These are phyloP conservation scores for Chaetomium fimeti DNA, from an alignment of 495 filamentous ascomycete species.

Conservation along the genomic window DNA sequence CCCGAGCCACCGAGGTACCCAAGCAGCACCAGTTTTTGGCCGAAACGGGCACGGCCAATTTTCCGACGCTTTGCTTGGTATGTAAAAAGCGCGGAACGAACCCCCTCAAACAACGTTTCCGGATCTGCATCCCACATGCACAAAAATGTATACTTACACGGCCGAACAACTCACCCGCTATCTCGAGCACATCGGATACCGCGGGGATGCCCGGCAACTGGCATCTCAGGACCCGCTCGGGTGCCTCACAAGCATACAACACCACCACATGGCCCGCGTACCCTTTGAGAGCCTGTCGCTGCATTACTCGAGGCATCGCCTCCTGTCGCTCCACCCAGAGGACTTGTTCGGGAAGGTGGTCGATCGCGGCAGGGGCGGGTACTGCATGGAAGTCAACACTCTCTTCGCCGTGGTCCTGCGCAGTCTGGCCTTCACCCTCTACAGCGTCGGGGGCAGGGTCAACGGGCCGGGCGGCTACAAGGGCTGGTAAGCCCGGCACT, in stretches of 20 bases:
- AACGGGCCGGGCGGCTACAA: slow-evolving; percentile 32
- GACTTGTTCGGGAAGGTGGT: slow-evolving; percentile 66
- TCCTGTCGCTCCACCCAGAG: slow-evolving; percentile 55
- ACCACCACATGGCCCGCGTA: slow-evolving; percentile 56
- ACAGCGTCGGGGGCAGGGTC: slow-evolving; percentile 46
- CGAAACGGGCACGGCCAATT: too few relatives aligned
- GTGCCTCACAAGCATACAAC: slow-evolving; percentile 44
- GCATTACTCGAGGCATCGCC: slow-evolving; percentile 50
- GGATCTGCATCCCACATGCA: not conserved
- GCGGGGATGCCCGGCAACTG: not conserved
- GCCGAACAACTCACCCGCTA: slow-evolving; percentile 34
- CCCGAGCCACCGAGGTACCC: too few relatives aligned
- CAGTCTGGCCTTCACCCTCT: slow-evolving; percentile 59
- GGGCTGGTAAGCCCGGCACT: slow-evolving; percentile 36
- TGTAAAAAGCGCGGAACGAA: too few relatives aligned
- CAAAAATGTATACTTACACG: slow-evolving; percentile 28
- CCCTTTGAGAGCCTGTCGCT: slow-evolving; percentile 69
- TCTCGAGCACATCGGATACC: slow-evolving; percentile 47
- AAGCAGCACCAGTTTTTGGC: too few relatives aligned
- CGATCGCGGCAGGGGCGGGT: slow-evolving; percentile 54
- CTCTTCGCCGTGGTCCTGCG: slow-evolving; percentile 65
- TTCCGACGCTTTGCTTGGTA: too few relatives aligned
- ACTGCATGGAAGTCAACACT: slow-evolving; percentile 73
- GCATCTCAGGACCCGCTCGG: slow-evolving; percentile 24
- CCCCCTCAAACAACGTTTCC: too few relatives aligned